phyloP scores from a whole-genome alignment of 495 filamentous ascomycete genomes.

The Parachaetomium inaequale region DNA sequence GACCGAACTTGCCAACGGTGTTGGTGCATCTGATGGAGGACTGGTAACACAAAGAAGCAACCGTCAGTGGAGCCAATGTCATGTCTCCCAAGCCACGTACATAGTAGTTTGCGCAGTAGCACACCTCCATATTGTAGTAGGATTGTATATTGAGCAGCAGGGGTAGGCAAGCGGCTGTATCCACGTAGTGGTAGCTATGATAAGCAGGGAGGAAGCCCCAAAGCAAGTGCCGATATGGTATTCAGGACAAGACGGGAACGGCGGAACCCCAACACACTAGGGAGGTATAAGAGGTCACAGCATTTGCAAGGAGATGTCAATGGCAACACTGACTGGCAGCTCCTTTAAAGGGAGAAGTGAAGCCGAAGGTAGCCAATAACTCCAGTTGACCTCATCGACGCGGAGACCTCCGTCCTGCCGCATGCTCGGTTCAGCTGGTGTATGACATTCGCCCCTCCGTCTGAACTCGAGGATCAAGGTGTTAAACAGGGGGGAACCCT shows the following conservation, averaged over 20 bases:
- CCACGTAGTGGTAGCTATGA: not conserved
- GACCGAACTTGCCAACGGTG: constrained; percentile 43
- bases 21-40: constrained; percentile 45
- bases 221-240: not conserved
- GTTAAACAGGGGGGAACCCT: not conserved
- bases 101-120: constrained; percentile 54
- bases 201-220: not conserved
- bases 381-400: not conserved
- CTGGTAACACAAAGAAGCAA: constrained; percentile 19
- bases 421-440: not conserved
- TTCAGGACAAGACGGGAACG: not conserved
- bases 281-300: not conserved
- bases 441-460: not conserved
- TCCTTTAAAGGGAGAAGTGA: not conserved
- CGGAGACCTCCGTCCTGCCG: not conserved
- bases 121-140: constrained; percentile 24
- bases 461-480: not conserved
- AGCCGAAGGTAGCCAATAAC: not conserved
- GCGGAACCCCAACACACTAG: not conserved
- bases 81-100: constrained; percentile 28
- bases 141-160: not conserved
- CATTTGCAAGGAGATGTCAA: not conserved
- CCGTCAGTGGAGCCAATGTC: not conserved
- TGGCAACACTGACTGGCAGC: not conserved
- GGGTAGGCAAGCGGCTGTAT: not conserved